Conservation (phyloP, 1,284 basidiomycete genomes). For the Rhodotorula sp. region DNA sequence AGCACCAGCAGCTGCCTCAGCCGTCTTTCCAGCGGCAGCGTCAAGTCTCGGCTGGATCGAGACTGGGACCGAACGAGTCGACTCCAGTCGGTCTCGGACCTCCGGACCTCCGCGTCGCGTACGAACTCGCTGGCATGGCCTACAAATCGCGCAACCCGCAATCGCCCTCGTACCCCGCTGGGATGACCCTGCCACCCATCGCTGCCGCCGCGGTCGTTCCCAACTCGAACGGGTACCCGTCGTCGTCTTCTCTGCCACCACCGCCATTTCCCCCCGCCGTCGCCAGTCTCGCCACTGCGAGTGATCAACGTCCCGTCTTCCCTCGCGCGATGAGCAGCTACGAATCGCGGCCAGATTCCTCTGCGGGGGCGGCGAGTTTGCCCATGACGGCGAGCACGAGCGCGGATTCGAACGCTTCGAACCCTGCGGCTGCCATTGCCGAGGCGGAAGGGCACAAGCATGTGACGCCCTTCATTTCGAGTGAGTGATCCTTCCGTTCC, state of each 20-base stretch:
- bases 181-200: no score
- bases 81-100: neutral
- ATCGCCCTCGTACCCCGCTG: neutral
- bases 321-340: no score
- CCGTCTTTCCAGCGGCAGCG: neutral
- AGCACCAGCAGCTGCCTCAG: neutral
- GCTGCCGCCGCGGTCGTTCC: no score
- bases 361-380: neutral
- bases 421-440: no score
- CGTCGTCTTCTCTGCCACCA: no score
- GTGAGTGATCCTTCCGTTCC: neutral
- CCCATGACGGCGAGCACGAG: neutral
- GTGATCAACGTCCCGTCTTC: no score
- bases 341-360: no score
- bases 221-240: no score
- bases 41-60: no score
- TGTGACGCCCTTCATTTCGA: conserved; percentile 5
- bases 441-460: neutral
- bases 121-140: conserved; percentile 1
- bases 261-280: no score
- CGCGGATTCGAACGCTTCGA: neutral
- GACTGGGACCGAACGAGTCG: neutral
- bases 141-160: neutral
- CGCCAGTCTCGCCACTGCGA: no score
- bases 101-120: conserved; percentile 1